A percentile compares a stretch with the other conserved stretches of the same genome.
Evolutionary conservation across 2,329 filamentous ascomycete genomes (phyloP).

Genomic region (Amylocarpus encephaloides): DNA sequence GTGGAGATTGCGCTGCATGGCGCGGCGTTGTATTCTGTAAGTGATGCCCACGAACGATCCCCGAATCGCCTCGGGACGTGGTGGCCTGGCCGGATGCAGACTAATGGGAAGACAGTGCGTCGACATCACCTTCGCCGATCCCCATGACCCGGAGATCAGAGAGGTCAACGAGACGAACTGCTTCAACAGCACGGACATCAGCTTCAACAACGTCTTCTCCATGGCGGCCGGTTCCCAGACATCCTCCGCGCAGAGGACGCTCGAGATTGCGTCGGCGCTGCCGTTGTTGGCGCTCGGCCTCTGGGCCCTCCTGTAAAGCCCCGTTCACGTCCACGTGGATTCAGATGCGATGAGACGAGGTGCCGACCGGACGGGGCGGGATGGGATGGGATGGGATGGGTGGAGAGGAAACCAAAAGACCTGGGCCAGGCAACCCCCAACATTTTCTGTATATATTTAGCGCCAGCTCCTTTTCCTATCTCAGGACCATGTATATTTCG

Average conservation of each 20-base stretch:
- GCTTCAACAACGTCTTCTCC: constrained; percentile 54
- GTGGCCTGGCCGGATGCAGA: no score
- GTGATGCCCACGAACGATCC: no score
- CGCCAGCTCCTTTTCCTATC: no score
- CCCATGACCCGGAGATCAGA: constrained; percentile 58
- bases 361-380: no score
- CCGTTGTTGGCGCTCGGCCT: constrained; percentile 9
- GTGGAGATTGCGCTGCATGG: constrained; percentile 80
- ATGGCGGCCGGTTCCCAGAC: constrained; percentile 35
- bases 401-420: no score
- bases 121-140: constrained; percentile 85
- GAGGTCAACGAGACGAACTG: constrained; percentile 77
- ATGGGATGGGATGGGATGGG: neutral
- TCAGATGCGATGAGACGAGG: no score
- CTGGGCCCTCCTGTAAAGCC: constrained; percentile 8
- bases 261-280: constrained; percentile 9
- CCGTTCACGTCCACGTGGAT: no score
- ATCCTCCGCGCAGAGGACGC: constrained; percentile 40
- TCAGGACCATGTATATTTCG: no score
- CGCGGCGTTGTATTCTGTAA: constrained; percentile 57
- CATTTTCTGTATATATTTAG: no score
- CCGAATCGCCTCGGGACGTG: no score
- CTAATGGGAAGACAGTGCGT: no score
- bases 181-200: constrained; percentile 57
- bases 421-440: no score